These are phyloP conservation scores for Arthrobotrys pseudoclavata DNA, from an alignment of 2,329 filamentous ascomycete genomes.

Conservation along the genomic window DNA sequence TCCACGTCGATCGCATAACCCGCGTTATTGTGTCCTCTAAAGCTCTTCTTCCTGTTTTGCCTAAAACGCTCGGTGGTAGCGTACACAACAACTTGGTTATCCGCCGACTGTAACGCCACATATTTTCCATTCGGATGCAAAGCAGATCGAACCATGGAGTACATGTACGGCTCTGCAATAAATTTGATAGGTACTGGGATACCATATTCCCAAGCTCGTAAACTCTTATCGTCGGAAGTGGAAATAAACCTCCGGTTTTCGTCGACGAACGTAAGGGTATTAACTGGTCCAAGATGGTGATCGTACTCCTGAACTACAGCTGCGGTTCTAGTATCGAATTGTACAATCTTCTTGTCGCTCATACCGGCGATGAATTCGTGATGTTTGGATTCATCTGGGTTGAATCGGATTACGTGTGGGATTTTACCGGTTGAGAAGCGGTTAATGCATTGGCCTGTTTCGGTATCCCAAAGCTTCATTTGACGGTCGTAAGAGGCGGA, in stretches of 20 bases:
- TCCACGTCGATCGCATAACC: slow-evolving; percentile 92
- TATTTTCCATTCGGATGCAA: slow-evolving; percentile 92
- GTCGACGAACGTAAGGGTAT: slow-evolving; percentile 97
- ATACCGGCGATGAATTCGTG: slow-evolving; percentile 96
- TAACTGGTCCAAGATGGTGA: slow-evolving; percentile 96
- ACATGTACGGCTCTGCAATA: slow-evolving; percentile 98
- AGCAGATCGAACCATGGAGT: slow-evolving; percentile 87
- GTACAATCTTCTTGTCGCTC: slow-evolving; percentile 98
- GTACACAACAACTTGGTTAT: slow-evolving; percentile 98
- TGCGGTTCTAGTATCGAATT: slow-evolving; percentile 88
- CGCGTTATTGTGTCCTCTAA: slow-evolving; percentile 94
- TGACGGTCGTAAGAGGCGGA: slow-evolving; percentile 93
- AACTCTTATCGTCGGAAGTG: slow-evolving; percentile 95
- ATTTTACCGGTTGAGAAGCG: slow-evolving; percentile 95
- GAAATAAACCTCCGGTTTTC: slow-evolving; percentile 96
- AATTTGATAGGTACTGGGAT: slow-evolving; percentile 99
- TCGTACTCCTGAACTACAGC: slow-evolving; percentile 97
- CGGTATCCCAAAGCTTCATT: slow-evolving; percentile 98
- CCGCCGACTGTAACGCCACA: slow-evolving; percentile 90
- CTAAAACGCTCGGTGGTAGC: slow-evolving; percentile 94
- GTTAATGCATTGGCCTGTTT: slow-evolving; percentile 87
- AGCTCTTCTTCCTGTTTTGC: slow-evolving; percentile 97
- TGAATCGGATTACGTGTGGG: slow-evolving; percentile 93
- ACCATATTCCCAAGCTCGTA: slow-evolving; percentile 97
- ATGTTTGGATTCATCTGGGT: slow-evolving; percentile 80